These are phyloP conservation scores for Pyrenophora graminea DNA, from an alignment of 2,329 filamentous ascomycete species.

Conservation along the genomic window DNA sequence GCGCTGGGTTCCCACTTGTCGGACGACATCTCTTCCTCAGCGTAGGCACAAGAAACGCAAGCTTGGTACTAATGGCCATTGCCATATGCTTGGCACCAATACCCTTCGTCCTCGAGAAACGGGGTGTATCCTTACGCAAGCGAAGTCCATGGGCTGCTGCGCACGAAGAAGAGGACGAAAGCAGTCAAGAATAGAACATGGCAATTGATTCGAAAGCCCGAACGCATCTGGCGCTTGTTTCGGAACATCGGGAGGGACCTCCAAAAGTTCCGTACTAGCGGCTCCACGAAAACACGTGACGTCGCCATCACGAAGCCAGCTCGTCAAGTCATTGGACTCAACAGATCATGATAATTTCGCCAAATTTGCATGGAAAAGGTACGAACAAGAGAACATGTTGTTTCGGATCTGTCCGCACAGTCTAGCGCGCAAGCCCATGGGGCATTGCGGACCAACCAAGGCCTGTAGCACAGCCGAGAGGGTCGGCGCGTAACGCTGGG, in stretches of 20 bases:
- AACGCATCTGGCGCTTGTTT: not conserved
- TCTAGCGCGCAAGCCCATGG: slow-evolving; percentile 15
- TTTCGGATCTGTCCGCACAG: slow-evolving; percentile 16
- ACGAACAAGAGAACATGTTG: slow-evolving; percentile 17
- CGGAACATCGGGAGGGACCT: not conserved
- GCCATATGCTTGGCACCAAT: slow-evolving; percentile 39
- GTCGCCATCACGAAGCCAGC: not conserved
- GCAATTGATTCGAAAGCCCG: not conserved
- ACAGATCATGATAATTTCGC: slow-evolving; percentile 5
- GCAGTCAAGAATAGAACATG: not conserved
- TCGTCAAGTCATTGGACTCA: slow-evolving; percentile 3
- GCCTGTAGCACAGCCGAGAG: slow-evolving; percentile 19
- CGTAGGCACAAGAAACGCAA: slow-evolving; percentile 38
- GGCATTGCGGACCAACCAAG: slow-evolving; percentile 21
- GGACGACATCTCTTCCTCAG: slow-evolving; percentile 37
- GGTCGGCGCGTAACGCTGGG: slow-evolving; percentile 26
- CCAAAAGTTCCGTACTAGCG: not conserved
- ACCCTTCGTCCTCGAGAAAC: slow-evolving; percentile 41
- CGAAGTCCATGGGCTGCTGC: slow-evolving; percentile 48
- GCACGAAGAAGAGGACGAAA: slow-evolving; percentile 43
- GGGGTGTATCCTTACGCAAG: slow-evolving; percentile 41
- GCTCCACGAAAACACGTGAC: slow-evolving; percentile 6
- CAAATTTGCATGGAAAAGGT: slow-evolving; percentile 14
- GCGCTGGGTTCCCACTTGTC: slow-evolving; percentile 40
- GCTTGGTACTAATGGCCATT: slow-evolving; percentile 34